These are phyloP conservation scores for Sporothrix protearum DNA, from an alignment of 2,329 filamentous ascomycete species.

Conservation along the genomic window DNA sequence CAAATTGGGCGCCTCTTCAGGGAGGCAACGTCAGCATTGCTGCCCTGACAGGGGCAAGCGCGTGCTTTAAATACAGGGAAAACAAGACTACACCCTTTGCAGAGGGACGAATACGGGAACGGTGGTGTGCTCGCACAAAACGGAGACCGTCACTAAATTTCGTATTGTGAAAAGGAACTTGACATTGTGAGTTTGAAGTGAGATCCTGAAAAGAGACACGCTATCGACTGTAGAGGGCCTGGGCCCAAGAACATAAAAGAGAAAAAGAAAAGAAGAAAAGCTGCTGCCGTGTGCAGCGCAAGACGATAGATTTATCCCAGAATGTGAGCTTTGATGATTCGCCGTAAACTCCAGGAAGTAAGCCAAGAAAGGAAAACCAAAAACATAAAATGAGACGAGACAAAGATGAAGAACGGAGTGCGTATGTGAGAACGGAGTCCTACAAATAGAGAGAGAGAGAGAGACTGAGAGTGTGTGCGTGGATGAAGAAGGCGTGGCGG, in stretches of 20 bases:
- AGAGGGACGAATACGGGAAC: neutral
- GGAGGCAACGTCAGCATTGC: neutral
- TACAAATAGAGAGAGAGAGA: too few species aligned
- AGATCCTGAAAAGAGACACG: neutral
- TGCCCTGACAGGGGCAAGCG: neutral
- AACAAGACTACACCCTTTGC: too few species aligned
- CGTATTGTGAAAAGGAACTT: neutral
- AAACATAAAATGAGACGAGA: neutral
- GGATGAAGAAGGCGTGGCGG: neutral
- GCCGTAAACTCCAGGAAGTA: neutral
- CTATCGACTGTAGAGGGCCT: neutral
- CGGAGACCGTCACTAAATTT: neutral
- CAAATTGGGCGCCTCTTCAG: neutral
- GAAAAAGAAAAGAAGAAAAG: neutral
- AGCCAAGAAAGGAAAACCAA: neutral
- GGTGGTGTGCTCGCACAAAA: neutral
- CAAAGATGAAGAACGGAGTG: neutral
- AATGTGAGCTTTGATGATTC: neutral
- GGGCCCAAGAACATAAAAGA: neutral
- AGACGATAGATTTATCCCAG: neutral
- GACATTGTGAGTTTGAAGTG: neutral
- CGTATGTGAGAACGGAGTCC: neutral
- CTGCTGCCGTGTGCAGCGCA: neutral
- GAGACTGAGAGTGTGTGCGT: neutral
- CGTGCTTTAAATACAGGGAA: neutral